A percentile compares a stretch with the other conserved stretches of the same genome.
Conservation (phyloP, 2,329 filamentous ascomycete species). For the Tolypocladium ovalisporum region DNA sequence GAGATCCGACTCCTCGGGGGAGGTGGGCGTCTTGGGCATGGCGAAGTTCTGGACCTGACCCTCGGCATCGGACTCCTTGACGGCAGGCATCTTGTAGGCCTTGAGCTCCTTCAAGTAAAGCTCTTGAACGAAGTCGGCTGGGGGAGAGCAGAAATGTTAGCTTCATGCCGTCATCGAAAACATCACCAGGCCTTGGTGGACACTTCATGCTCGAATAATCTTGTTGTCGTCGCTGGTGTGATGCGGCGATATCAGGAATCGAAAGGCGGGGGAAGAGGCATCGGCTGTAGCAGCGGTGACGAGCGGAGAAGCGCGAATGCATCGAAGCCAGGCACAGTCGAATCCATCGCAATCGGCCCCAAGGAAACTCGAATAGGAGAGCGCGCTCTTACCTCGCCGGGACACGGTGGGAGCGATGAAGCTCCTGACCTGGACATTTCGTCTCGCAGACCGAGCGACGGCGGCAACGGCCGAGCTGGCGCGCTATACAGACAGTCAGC, state of each 20-base stretch:
- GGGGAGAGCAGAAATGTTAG: slow-evolving; percentile 13
- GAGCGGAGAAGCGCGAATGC: slow-evolving; percentile 3
- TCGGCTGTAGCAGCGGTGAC: not conserved
- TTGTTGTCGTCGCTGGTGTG: not conserved
- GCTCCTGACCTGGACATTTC: slow-evolving; percentile 36
- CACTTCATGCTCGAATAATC: not conserved
- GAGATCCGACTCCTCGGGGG: slow-evolving; percentile 89
- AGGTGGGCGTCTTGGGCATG: slow-evolving; percentile 69
- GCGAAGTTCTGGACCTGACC: slow-evolving; percentile 85
- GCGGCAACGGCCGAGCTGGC: slow-evolving; percentile 37
- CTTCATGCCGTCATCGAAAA: slow-evolving; percentile 1
- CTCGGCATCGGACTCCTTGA: slow-evolving; percentile 80
- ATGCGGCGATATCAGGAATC: not conserved
- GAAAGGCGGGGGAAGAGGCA: not conserved
- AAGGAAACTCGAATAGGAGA: not conserved
- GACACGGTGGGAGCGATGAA: slow-evolving; percentile 52
- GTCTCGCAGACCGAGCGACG: slow-evolving; percentile 33
- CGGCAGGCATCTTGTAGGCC: slow-evolving; percentile 75
- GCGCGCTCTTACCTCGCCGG: slow-evolving; percentile 44
- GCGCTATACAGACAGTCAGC: slow-evolving; percentile 28
- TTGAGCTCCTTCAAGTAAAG: slow-evolving; percentile 95
- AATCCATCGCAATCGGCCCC: not conserved
- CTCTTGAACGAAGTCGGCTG: slow-evolving; percentile 96
- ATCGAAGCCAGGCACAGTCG: not conserved
- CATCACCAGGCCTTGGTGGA: not conserved